Conservation (phyloP, 2,329 filamentous ascomycete species). For the Cladosporium sp. region DNA sequence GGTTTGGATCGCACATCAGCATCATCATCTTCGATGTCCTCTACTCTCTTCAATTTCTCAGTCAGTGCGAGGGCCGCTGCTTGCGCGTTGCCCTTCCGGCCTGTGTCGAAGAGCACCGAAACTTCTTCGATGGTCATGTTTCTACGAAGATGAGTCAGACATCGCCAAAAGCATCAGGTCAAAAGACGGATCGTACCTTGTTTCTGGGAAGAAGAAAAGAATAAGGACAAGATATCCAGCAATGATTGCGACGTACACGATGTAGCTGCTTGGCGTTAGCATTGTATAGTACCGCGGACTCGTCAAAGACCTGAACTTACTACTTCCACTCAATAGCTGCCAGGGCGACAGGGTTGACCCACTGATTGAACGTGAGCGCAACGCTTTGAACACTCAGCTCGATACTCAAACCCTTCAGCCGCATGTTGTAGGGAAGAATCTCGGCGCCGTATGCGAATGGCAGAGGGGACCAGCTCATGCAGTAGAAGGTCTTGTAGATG, state of each 20-base stretch:
- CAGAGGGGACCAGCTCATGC: constrained; percentile 10
- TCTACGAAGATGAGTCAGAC: no score
- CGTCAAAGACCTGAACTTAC: no score
- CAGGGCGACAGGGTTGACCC: constrained; percentile 15
- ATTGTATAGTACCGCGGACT: no score
- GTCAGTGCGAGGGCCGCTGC: neutral
- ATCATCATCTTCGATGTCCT: neutral
- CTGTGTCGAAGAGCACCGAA: neutral
- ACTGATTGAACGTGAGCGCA: constrained; percentile 11
- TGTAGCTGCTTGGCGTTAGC: neutral
- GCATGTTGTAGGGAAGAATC: constrained; percentile 13
- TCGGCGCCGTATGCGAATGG: constrained; percentile 11
- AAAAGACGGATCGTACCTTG: no score
- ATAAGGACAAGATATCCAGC: neutral
- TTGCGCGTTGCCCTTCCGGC: neutral
- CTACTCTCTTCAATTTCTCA: no score
- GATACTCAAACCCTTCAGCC: constrained; percentile 10
- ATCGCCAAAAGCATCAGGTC: no score
- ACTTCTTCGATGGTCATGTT: neutral
- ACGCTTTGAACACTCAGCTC: neutral
- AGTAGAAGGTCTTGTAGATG: constrained; percentile 11
- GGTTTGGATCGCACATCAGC: neutral
- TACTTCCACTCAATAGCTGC: constrained; percentile 11
- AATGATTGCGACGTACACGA: neutral
- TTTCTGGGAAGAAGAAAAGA: neutral